Base-by-base conservation (phyloP, 2,329 filamentous ascomycete genomes). In the Alternaria novae-zelandiae region DNA sequence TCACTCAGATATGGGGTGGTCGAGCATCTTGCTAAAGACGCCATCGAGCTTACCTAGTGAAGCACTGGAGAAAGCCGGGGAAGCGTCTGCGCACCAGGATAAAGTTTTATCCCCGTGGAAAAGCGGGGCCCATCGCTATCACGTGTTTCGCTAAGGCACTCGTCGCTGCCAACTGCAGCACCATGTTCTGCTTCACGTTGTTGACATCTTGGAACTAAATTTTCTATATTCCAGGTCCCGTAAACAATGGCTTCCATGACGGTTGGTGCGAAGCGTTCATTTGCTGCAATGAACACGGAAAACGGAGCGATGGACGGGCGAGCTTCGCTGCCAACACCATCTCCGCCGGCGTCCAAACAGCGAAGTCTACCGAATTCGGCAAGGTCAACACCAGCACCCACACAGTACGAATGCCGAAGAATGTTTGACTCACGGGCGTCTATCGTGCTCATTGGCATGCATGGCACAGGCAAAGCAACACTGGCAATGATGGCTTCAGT, bases 381-480 rank as follows among this genome's bases (percentile, higher is more conserved):
- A 57, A 70, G 66, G 25, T 70, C 71, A 17, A 74, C 69, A 59
- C 72, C 74, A 25, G 73, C 64, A 23, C 67, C 70, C 21, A 55
- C 66, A 28, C 67, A 66, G 28, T 50, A 47, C 43, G 72, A 78
- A 43, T 74, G 74, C 6, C 67, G 70, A 58, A 81, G 71, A 44
- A 74, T 77, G 15, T 91, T 91, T 71, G 80, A 83, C 7, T 78
- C 84, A 4, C 86, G 91, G 81, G 88, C 90, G 3, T 92, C 91
- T 2, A 88, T 94, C 58, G 86, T 93, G 11, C 83, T 94, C 15
- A 86, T 91, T 17, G 91, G 91, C 2, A 88, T 92, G 57, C 88
- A 90, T n/a, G 91, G 91, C 11, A 87, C 89, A 5, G 91, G 91
- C 11, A 94, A 94, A 77, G 90, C 90, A 3, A 93, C 90, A 1